Conservation (phyloP, 441 rosid genomes). For the Hypseocharis bilobata region DNA sequence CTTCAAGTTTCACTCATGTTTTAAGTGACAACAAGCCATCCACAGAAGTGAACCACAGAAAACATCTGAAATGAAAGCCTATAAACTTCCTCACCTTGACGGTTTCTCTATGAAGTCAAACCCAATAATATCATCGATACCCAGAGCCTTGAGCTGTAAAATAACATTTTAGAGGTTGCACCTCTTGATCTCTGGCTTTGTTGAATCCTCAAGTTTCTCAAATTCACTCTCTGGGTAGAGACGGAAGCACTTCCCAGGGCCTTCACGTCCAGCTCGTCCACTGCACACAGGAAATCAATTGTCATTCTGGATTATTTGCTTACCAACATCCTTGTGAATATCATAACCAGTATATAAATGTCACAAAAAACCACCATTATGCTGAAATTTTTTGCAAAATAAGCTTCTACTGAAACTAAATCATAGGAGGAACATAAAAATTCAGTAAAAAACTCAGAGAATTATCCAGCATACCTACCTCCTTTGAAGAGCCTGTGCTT, state of each 20-base stretch:
- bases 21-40: neutral
- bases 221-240: constrained; percentile 85
- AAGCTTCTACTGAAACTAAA: no score
- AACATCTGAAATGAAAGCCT: constrained; percentile 7
- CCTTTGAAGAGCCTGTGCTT: constrained; percentile 89
- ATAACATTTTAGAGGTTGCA: constrained; percentile 83
- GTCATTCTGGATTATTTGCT: constrained; percentile 12
- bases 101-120: constrained; percentile 94
- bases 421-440: no score
- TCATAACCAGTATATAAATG: neutral
- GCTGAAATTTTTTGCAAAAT: neutral
- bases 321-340: neutral
- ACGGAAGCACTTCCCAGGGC: constrained; percentile 81
- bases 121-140: constrained; percentile 79
- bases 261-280: constrained; percentile 98
- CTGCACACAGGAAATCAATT: constrained; percentile 34
- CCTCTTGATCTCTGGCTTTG: constrained; percentile 81
- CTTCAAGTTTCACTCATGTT: neutral
- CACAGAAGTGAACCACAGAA: neutral
- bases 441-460: neutral
- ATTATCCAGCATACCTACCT: constrained; percentile 37
- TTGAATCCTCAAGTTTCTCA: constrained; percentile 80
- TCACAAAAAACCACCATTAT: neutral
- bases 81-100: constrained; percentile 43
- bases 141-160: constrained; percentile 85